Conservation (phyloP, 495 filamentous ascomycete species). For the Podospora pseudocomata region DNA sequence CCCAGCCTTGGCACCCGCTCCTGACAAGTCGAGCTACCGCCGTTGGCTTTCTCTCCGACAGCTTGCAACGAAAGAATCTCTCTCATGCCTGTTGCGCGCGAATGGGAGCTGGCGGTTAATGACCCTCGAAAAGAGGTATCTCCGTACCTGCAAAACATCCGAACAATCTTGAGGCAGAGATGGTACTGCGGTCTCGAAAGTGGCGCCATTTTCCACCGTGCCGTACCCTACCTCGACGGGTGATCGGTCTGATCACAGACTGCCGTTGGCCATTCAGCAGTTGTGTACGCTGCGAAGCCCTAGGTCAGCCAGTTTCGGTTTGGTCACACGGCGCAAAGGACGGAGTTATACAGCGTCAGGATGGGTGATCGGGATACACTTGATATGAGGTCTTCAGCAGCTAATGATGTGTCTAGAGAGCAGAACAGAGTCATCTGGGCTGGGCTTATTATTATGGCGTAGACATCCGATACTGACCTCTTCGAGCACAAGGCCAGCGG, state of each 20-base stretch:
- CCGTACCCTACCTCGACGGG: conserved; percentile 19
- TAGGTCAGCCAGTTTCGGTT: conserved; percentile 15
- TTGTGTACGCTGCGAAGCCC: conserved; percentile 3
- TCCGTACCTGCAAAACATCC: conserved; percentile 2
- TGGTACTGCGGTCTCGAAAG: conserved; percentile 18
- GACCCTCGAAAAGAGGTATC: not conserved
- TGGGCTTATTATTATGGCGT: not conserved
- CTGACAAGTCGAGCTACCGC: conserved; percentile 5
- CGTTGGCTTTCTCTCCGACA: not conserved
- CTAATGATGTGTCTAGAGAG: not conserved
- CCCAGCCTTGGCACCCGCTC: conserved; percentile 4
- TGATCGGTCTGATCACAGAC: conserved; percentile 28
- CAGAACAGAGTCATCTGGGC: not conserved
- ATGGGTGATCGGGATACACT: not conserved
- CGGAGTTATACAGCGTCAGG: not conserved
- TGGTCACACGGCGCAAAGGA: conserved; percentile 5
- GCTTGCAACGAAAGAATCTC: not conserved
- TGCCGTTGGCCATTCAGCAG: conserved; percentile 6
- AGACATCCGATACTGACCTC: not conserved
- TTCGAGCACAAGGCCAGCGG: not conserved
- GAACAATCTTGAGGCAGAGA: not conserved
- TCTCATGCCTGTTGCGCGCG: not conserved
- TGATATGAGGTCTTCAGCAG: not conserved
- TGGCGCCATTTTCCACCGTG: conserved; percentile 42
- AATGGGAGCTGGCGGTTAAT: not conserved